Percentiles rank a stretch among this genome's conserved stretches.
These are phyloP conservation scores for Blastocystis sp. DNA, from an alignment of 352 stramenopile species.

Conservation along the genomic window DNA sequence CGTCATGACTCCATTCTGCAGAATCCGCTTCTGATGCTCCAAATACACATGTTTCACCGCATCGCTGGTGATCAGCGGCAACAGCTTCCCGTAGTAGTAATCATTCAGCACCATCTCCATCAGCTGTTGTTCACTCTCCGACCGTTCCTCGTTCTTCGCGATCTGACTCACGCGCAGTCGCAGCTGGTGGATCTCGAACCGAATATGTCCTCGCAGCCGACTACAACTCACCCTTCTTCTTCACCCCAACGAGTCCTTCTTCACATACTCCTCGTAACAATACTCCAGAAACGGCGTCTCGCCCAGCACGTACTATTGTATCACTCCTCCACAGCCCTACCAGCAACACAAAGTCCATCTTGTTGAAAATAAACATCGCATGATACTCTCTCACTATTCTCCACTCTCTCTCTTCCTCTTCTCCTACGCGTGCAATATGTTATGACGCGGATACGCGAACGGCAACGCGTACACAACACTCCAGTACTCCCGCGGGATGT, in stretches of 20 bases:
- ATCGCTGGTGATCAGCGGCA: background rate
- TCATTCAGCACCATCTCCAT: background rate
- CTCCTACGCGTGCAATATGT: background rate
- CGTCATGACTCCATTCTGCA: conserved; percentile 38
- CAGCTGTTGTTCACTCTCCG: background rate
- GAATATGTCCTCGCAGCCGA: background rate
- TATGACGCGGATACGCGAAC: background rate
- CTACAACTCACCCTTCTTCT: background rate
- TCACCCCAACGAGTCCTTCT: background rate
- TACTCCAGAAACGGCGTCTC: background rate
- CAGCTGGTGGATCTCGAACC: background rate
- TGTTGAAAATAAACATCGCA: conserved; percentile 8
- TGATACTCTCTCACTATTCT: background rate
- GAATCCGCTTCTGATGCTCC: conserved; percentile 14
- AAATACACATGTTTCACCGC: background rate
- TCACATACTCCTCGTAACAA: conserved; percentile 28
- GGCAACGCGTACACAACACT: conserved; percentile 18
- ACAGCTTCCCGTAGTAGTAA: conserved; percentile 19
- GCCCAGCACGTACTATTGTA: background rate
- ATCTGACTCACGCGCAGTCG: background rate
- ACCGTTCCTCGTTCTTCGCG: background rate
- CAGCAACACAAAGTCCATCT: background rate
- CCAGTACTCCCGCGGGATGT: background rate
- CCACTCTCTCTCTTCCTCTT: background rate
- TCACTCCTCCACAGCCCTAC: background rate